These are phyloP conservation scores for Fusarium sp. DNA, from an alignment of 2,329 filamentous ascomycete genomes.

Conservation along the genomic window DNA sequence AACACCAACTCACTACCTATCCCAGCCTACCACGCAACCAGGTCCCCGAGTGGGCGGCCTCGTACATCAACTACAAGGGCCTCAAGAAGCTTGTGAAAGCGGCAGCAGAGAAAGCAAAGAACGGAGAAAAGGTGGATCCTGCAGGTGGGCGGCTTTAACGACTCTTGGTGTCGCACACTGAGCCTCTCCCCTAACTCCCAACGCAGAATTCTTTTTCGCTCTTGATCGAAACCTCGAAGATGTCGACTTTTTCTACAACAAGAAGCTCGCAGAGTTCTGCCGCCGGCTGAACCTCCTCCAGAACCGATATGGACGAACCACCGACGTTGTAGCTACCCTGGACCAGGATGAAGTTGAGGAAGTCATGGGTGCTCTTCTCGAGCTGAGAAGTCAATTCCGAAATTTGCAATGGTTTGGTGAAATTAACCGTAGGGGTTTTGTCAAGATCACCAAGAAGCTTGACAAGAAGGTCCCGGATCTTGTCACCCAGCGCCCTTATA, in stretches of 20 bases:
- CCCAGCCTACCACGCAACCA: slow-evolving; percentile 80
- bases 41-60: slow-evolving; percentile 86
- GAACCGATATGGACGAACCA: slow-evolving; percentile 83
- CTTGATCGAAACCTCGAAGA: slow-evolving; percentile 97
- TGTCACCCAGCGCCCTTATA: slow-evolving; percentile 84
- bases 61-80: slow-evolving; percentile 90
- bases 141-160: slow-evolving; percentile 76
- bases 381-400: slow-evolving; percentile 86
- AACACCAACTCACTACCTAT: slow-evolving; percentile 29
- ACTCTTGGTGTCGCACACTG: slow-evolving; percentile 47
- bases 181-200: slow-evolving; percentile 51
- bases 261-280: slow-evolving; percentile 87
- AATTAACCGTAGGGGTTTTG: slow-evolving; percentile 93
- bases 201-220: slow-evolving; percentile 92
- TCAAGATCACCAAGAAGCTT: slow-evolving; percentile 99
- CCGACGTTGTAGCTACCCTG: slow-evolving; percentile 76
- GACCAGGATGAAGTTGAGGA: slow-evolving; percentile 93
- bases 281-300: slow-evolving; percentile 88
- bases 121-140: slow-evolving; percentile 84
- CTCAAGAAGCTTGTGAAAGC: slow-evolving; percentile 96
- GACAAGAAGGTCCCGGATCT: slow-evolving; percentile 90
- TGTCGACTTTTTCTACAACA: slow-evolving; percentile 97
- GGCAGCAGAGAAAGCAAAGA: slow-evolving; percentile 72
- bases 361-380: slow-evolving; percentile 87
- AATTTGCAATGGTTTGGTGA: slow-evolving; percentile 98